A percentile compares a stretch with the other conserved stretches of the same genome.
These are phyloP conservation scores for Oidiodendron maius DNA, from an alignment of 495 filamentous ascomycete genomes.

Conservation along the genomic window DNA sequence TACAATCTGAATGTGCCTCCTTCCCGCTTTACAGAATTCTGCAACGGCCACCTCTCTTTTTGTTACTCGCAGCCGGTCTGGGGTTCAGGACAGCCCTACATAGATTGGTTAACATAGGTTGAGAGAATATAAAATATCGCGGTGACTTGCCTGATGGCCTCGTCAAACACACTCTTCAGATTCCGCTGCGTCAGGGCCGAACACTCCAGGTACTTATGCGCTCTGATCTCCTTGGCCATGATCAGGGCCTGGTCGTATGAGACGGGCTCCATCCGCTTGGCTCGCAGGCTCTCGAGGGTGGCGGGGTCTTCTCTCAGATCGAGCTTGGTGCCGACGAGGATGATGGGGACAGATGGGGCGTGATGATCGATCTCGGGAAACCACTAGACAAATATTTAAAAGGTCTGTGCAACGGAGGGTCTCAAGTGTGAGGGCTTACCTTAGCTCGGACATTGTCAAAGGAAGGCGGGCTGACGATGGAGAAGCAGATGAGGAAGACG, in stretches of 20 bases:
- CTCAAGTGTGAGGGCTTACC: slow-evolving; percentile 26
- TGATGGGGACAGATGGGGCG: slow-evolving; percentile 91
- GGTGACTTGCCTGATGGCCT: slow-evolving; percentile 78
- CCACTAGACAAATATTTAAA: slow-evolving; percentile 43
- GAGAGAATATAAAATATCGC: too few species aligned
- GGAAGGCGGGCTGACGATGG: slow-evolving; percentile 92
- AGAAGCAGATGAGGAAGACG: slow-evolving; percentile 98
- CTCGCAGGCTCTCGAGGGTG: slow-evolving; percentile 67
- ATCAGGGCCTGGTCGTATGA: slow-evolving; percentile 81
- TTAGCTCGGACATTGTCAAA: slow-evolving; percentile 98
- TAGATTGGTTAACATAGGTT: not conserved
- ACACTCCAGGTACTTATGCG: slow-evolving; percentile 94
- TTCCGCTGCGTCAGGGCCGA: slow-evolving; percentile 96
- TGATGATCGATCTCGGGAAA: slow-evolving; percentile 96
- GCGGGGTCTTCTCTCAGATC: slow-evolving; percentile 89
- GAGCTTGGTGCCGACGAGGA: slow-evolving; percentile 95
- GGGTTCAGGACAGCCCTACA: slow-evolving; percentile 53
- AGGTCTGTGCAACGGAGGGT: not conserved
- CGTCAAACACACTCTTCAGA: slow-evolving; percentile 96
- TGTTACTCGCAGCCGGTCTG: slow-evolving; percentile 54
- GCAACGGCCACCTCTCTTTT: slow-evolving; percentile 67
- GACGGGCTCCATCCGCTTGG: slow-evolving; percentile 88
- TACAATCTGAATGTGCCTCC: too few species aligned
- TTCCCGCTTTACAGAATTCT: slow-evolving; percentile 56
- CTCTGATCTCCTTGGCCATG: slow-evolving; percentile 85